Base-by-base conservation (phyloP, 139 green algal species). In the Coelastrella sp. region DNA sequence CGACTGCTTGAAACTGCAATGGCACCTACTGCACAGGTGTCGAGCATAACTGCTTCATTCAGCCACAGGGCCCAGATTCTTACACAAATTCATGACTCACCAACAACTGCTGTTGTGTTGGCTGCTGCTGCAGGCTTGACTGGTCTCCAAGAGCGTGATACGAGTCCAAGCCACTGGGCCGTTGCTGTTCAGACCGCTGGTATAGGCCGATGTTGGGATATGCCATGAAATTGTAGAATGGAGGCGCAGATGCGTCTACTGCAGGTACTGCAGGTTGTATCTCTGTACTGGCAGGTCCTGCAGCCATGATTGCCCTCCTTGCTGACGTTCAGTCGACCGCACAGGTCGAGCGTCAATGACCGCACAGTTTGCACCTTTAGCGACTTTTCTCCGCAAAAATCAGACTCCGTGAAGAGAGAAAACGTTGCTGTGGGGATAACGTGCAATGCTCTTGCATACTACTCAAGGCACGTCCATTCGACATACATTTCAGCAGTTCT, bases 211-310 rank as follows among this genome's bases (percentile, higher is more conserved):
- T 56, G 17, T 59, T 19, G 8, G 59, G 59, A 20, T 86, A 74
- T 12, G 81, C 59, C 59, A 74, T 73, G 59, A 25, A 74, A n/a
- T 86, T 56, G 74, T 87, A 78, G 7, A 76, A 61, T 6, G 82
- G 66, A 4, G 63, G 82, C 6, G 82, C 82, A 59, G 60, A 63
- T 35, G 82, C 63, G n/a, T 74, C 80, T 58, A 59, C n/a, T 24
- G n/a, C n/a, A 60, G 56, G 15, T 24, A 14, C 59, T 60, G 22
- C 81, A 56, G 81, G 4, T 27, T 61, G 25, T 72, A 57, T 85
- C 8, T 27, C 35, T 27, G 57, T 57, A 76, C 15, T 24, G 8
- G 24, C n/a, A 59, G 74, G 9, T 57, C 74, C 74, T 58, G 74
- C 8, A 59, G 74, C 74, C 15, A 22, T 24, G n/a, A 80, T 76